A percentile compares a stretch with the other conserved stretches of the same genome.
Conservation (phyloP, 1,284 basidiomycete species). For the Hemileia vastatrix region DNA sequence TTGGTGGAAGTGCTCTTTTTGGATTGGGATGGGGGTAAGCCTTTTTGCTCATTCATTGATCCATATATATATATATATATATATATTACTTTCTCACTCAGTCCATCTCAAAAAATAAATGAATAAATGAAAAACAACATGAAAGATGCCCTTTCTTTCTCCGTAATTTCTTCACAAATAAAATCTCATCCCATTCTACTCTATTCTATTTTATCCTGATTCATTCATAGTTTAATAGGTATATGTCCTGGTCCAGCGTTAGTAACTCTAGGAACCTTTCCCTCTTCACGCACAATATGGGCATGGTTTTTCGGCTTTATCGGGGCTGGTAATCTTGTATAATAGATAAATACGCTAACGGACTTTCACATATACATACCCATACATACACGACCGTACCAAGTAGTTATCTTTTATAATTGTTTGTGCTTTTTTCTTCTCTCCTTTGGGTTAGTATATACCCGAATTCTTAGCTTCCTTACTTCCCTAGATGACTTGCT, state of each 20-base stretch:
- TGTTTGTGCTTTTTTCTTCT: background rate
- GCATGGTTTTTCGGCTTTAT: slow-evolving; percentile 7
- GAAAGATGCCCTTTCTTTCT: no score
- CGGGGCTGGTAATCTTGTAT: background rate
- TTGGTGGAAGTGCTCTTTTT: slow-evolving; percentile 11
- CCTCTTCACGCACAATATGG: slow-evolving; percentile 11
- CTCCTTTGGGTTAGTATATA: background rate
- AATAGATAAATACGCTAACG: background rate
- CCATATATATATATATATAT: no score
- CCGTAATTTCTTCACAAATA: no score
- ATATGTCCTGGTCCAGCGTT: slow-evolving; percentile 13
- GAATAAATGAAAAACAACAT: no score
- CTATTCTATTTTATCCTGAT: background rate
- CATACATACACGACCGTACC: background rate
- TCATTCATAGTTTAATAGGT: slow-evolving; percentile 8
- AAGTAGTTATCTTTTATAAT: no score
- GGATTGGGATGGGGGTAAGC: slow-evolving; percentile 18
- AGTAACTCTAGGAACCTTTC: slow-evolving; percentile 13
- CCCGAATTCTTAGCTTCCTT: background rate
- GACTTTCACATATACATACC: background rate
- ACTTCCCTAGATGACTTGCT: background rate
- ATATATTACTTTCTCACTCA: no score
- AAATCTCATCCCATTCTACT: background rate
- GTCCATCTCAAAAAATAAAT: no score
- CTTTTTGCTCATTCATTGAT: no score